phyloP scores from a whole-genome alignment of 2,329 filamentous ascomycete genomes.

The Polytolypa hystricis region DNA sequence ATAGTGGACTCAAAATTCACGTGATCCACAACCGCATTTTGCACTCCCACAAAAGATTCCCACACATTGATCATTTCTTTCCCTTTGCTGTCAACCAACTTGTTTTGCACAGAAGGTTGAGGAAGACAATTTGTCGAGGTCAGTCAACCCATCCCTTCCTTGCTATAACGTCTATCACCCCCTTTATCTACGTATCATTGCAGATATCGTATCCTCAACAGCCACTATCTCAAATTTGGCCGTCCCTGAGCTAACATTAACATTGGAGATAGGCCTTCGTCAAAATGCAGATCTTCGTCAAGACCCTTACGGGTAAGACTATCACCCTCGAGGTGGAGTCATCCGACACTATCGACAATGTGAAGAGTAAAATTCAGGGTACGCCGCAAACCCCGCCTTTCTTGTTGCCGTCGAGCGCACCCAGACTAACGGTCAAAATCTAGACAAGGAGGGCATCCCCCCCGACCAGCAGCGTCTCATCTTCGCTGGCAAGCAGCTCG shows the following conservation, averaged over 20 bases:
- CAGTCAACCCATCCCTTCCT: slow-evolving; percentile 18
- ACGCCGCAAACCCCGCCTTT: slow-evolving; percentile 17
- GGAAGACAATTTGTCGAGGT: slow-evolving; percentile 54
- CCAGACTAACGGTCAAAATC: slow-evolving; percentile 5
- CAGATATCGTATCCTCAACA: not conserved
- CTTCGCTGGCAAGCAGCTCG: slow-evolving; percentile 99
- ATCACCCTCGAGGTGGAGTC: slow-evolving; percentile 99
- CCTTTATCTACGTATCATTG: not conserved
- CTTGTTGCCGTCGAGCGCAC: not conserved
- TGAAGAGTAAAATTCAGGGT: slow-evolving; percentile 92
- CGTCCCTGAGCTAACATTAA: too few relatives aligned
- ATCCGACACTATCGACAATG: slow-evolving; percentile 99
- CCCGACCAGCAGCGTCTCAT: slow-evolving; percentile 99
- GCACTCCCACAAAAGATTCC: too few relatives aligned
- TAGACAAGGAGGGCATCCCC: slow-evolving; percentile 97
- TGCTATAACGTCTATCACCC: not conserved
- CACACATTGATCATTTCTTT: slow-evolving; percentile 14
- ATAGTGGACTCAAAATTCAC: slow-evolving; percentile 3
- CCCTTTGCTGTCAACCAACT: slow-evolving; percentile 18
- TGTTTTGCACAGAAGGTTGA: slow-evolving; percentile 42
- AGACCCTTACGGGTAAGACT: slow-evolving; percentile 91
- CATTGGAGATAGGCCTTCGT: slow-evolving; percentile 37
- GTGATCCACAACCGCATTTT: slow-evolving; percentile 24
- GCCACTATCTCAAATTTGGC: too few relatives aligned
- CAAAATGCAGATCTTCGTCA: slow-evolving; percentile 47